Evolutionary conservation across 1,284 basidiomycete species (phyloP).

Genomic region (Sporisorium sorghi): DNA sequence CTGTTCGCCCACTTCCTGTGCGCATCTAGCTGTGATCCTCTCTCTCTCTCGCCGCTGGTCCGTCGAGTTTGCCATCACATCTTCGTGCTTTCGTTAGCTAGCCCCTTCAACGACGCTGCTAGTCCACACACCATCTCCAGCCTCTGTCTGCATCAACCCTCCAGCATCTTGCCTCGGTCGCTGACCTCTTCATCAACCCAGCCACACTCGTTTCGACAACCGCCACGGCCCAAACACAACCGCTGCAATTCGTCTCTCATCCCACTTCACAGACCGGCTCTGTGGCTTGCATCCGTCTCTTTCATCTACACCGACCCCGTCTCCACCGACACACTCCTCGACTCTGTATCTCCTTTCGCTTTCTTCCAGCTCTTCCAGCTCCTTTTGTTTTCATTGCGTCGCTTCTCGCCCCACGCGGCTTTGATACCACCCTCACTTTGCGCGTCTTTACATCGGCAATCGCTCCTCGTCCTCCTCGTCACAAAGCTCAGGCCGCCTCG

Average conservation of each 20-base stretch:
- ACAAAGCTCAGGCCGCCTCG: constrained; percentile 3
- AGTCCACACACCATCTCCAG: neutral
- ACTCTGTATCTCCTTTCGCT: neutral
- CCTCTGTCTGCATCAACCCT: neutral
- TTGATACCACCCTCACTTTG: neutral
- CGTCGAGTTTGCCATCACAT: constrained; percentile 11
- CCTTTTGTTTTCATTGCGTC: constrained; percentile 7
- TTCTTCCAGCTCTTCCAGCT: neutral
- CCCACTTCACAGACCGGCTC: constrained; percentile 36
- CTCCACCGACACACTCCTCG: constrained; percentile 14
- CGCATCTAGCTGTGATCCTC: neutral
- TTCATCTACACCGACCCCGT: constrained; percentile 14
- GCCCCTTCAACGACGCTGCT: neutral
- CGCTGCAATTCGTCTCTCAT: neutral
- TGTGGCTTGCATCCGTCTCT: constrained; percentile 31
- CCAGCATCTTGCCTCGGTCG: neutral
- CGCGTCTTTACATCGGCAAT: neutral
- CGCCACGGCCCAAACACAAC: neutral
- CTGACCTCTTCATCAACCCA: neutral
- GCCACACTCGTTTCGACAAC: constrained; percentile 13
- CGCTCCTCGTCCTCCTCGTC: neutral
- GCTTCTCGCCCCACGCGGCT: neutral
- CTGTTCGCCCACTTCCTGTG: neutral
- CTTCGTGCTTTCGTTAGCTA: constrained; percentile 12
- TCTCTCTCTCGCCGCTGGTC: constrained; percentile 16